phyloP scores from a whole-genome alignment of 1,284 basidiomycete genomes.

The Anthracocystis panici-leucophaei region DNA sequence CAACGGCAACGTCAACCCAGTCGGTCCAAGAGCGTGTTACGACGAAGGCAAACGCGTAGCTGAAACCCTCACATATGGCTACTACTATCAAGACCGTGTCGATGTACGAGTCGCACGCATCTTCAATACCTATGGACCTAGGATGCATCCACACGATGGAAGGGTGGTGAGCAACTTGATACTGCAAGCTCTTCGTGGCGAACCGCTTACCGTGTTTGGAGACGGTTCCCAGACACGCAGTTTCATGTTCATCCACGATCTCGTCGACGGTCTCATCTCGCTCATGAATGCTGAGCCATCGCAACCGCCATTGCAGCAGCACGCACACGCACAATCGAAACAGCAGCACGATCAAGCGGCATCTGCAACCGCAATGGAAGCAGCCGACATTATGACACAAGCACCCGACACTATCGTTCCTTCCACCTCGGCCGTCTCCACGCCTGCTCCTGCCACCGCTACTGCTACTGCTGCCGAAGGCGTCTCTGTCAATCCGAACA shows the following conservation, averaged over 20 bases:
- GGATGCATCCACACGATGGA: conserved; percentile 93
- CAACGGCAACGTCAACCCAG: conserved; percentile 89
- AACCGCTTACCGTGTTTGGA: conserved; percentile 96
- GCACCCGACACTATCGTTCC: conserved; percentile 37
- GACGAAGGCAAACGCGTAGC: conserved; percentile 79
- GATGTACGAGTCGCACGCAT: conserved; percentile 75
- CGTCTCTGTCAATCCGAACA: not conserved
- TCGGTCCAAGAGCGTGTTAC: conserved; percentile 95
- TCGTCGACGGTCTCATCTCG: conserved; percentile 71
- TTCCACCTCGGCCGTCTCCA: conserved; percentile 17
- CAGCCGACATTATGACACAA: conserved; percentile 35
- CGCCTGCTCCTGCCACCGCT: conserved; percentile 7
- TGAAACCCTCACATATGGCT: conserved; percentile 71
- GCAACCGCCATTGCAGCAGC: conserved; percentile 69
- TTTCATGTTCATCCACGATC: conserved; percentile 78
- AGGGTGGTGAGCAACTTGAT: conserved; percentile 99
- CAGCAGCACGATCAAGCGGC: not conserved
- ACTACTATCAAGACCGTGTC: conserved; percentile 91
- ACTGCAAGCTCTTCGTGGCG: conserved; percentile 91
- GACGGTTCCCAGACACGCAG: conserved; percentile 95
- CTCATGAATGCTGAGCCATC: conserved; percentile 60
- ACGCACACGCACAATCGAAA: not conserved
- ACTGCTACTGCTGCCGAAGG: not conserved
- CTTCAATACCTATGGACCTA: conserved; percentile 62
- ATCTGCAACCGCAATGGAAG: conserved; percentile 66